These are phyloP conservation scores for Glycine soja DNA, from an alignment of 306 rosid species.

Conservation along the genomic window DNA sequence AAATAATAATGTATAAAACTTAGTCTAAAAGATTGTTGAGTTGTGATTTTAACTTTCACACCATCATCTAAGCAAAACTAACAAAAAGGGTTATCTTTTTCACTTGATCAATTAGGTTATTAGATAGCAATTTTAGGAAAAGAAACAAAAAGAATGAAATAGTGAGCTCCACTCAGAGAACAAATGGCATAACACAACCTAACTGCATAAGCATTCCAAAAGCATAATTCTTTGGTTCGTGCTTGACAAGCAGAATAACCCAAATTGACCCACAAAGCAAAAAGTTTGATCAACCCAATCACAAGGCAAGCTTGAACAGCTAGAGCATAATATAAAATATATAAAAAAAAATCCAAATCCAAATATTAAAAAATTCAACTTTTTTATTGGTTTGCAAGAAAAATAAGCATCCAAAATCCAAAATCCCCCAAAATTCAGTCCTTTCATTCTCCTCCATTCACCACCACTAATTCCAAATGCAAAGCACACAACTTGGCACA, in stretches of 20 bases:
- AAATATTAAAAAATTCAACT: slow-evolving; percentile 6
- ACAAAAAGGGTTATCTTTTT: slow-evolving; percentile 5
- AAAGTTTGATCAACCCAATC: neutral
- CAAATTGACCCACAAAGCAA: slow-evolving; percentile 12
- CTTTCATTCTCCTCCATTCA: neutral
- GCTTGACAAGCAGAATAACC: slow-evolving; percentile 1
- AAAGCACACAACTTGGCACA: no score
- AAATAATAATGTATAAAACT: no score
- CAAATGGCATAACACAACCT: neutral
- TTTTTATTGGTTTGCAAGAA: neutral
- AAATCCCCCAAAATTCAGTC: neutral
- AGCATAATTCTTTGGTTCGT: no score
- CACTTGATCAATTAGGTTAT: neutral
- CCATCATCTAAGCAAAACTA: neutral
- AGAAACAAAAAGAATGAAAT: neutral
- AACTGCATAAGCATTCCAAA: neutral
- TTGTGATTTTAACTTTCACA: neutral
- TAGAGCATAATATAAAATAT: neutral
- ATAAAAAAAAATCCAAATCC: neutral
- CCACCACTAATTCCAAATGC: neutral
- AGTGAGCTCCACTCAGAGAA: slow-evolving; percentile 37
- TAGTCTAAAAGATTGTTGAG: neutral
- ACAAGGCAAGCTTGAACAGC: neutral
- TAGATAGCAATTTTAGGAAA: neutral
- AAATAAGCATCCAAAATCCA: neutral